These are phyloP conservation scores for Pseudogymnoascus sp. DNA, from an alignment of 2,329 filamentous ascomycete species.

Conservation along the genomic window DNA sequence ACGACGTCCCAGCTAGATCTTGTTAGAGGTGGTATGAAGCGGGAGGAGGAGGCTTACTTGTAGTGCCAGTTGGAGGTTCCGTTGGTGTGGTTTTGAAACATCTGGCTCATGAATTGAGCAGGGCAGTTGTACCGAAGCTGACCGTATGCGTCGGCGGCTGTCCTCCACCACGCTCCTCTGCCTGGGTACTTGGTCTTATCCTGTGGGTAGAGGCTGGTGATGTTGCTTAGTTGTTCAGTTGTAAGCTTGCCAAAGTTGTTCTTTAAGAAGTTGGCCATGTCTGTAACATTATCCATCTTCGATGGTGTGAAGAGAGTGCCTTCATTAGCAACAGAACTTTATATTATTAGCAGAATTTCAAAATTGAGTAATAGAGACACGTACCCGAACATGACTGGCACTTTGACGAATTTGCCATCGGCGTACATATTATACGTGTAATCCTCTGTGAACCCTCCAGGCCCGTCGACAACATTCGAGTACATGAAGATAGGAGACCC, in stretches of 20 bases:
- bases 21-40: constrained; percentile 11
- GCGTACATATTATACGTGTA: constrained; percentile 41
- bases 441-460: constrained; percentile 39
- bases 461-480: constrained; percentile 42
- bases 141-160: constrained; percentile 49
- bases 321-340: constrained; percentile 51
- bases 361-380: background rate
- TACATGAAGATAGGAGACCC: constrained; percentile 42
- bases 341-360: background rate
- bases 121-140: constrained; percentile 60
- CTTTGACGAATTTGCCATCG: constrained; percentile 42
- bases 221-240: constrained; percentile 37
- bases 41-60: constrained; percentile 30
- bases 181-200: constrained; percentile 35
- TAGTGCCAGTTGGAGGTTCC: constrained; percentile 51
- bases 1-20: constrained; percentile 41
- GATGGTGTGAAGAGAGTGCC: constrained; percentile 52
- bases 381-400: constrained; percentile 42
- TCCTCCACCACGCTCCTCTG: constrained; percentile 48
- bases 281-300: constrained; percentile 35
- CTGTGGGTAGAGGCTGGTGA: constrained; percentile 48
- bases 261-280: constrained; percentile 47
- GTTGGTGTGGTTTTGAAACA: constrained; percentile 10
- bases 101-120: constrained; percentile 40
- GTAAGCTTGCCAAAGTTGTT: constrained; percentile 50